Evolutionary conservation across 2,329 filamentous ascomycete genomes (phyloP).

Genomic region (Parascedosporium putredinis): DNA sequence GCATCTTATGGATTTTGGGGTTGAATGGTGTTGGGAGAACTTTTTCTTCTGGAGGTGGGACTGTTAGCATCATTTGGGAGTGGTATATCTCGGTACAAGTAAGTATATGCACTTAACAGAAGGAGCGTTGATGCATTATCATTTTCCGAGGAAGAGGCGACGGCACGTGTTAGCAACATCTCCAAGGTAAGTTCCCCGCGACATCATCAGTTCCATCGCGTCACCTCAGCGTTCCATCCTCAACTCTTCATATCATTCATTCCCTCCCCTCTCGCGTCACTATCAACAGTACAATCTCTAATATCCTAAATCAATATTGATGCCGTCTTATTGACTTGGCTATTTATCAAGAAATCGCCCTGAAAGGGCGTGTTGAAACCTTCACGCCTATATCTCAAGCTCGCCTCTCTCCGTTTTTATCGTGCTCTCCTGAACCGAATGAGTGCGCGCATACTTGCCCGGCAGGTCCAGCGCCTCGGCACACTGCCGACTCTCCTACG

Average conservation of each 20-base stretch:
- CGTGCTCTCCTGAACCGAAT: not conserved
- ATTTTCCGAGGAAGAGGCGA: not conserved
- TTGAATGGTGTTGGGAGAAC: too few species aligned
- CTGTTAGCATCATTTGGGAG: too few species aligned
- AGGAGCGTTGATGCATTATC: too few species aligned
- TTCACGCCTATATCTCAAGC: not conserved
- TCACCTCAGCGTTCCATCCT: not conserved
- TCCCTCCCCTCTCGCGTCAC: too few species aligned
- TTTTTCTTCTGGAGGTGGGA: too few species aligned
- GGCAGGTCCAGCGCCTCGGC: constrained; percentile 2
- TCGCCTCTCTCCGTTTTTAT: not conserved
- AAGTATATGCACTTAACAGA: not conserved
- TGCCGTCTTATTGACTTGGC: too few species aligned
- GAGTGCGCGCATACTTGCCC: constrained; percentile 7
- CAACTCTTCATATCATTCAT: not conserved
- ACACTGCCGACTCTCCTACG: not conserved
- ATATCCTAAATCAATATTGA: too few species aligned
- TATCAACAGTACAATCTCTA: too few species aligned
- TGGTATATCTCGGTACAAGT: too few species aligned
- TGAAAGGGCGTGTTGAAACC: not conserved
- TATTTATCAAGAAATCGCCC: not conserved
- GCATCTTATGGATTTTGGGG: too few species aligned
- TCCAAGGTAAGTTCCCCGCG: not conserved
- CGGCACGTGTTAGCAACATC: not conserved
- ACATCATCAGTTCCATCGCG: not conserved